These are phyloP conservation scores for Chrysanthemum seticuspe DNA, from an alignment of 129 eudicot species.

Conservation along the genomic window DNA sequence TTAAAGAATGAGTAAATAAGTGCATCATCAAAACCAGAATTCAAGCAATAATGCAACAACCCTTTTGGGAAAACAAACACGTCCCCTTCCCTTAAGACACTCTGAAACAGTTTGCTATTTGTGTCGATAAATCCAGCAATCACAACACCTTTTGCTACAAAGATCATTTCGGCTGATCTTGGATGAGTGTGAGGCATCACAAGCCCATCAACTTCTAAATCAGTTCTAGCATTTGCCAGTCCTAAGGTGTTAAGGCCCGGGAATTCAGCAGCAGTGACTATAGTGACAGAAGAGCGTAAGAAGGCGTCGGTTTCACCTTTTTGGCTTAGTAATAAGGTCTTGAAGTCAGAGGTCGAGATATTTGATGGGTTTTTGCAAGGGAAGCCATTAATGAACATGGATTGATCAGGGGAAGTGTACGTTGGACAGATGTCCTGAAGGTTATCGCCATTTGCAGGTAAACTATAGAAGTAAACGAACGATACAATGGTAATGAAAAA, in stretches of 20 bases:
- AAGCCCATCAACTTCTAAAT: conserved; percentile 66
- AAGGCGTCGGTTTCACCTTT: conserved; percentile 48
- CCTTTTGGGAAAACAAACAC: conserved; percentile 56
- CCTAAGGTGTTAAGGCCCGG: conserved; percentile 89
- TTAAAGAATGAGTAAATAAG: conserved; percentile 60
- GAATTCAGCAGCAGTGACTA: conserved; percentile 59
- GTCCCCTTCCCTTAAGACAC: conserved; percentile 55
- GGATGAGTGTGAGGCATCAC: conserved; percentile 87
- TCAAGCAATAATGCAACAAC: conserved; percentile 67
- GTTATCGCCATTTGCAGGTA: conserved; percentile 50
- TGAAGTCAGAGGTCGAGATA: conserved; percentile 69
- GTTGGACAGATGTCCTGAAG: conserved; percentile 76
- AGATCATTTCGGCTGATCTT: conserved; percentile 65
- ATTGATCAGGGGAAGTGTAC: conserved; percentile 28
- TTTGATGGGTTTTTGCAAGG: conserved; percentile 76
- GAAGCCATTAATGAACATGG: conserved; percentile 63
- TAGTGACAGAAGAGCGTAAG: conserved; percentile 43
- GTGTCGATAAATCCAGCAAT: conserved; percentile 78
- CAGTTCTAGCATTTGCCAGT: conserved; percentile 55
- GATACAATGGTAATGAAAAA: conserved; percentile 4
- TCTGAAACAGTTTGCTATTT: conserved; percentile 51
- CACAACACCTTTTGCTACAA: conserved; percentile 57
- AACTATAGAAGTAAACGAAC: conserved; percentile 19
- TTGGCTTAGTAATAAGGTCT: conserved; percentile 41
- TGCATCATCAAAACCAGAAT: conserved; percentile 63